Evolutionary conservation across 2,329 filamentous ascomycete species (phyloP), one percentile per base, ranked within the genome.

Genomic region (Verruconis gallopava): DNA sequence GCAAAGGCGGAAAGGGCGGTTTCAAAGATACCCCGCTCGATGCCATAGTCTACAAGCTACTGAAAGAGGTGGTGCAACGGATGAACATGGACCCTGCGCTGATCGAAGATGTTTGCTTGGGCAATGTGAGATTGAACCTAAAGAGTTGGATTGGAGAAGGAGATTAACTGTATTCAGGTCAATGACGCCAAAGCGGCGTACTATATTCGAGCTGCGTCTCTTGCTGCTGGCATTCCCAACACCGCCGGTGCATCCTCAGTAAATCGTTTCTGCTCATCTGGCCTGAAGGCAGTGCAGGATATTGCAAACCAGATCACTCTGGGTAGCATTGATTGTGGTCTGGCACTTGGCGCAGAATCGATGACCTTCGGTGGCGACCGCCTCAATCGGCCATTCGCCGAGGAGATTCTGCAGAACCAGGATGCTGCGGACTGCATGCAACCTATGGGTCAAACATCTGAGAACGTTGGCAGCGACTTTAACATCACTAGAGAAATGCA

Each of bases 221-320:
- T 96, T 48, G 84, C 85, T 37, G 91, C 91, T 44, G 91, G 91
- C 52, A 93, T 91, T 69, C 88, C 91, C 51, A 88, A 91, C 68
- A 95, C 89, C 4, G 73, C 84, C 38, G 75, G 77, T 49, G 85
- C 82, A 49, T 88, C 75, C 34, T 79, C 81, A 34, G 72, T 93
- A 45, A 96, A 96, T 72, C 81, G 91, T 47, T 96, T 98, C 78
- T 98, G 91, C 73, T 93, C 85, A 28, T 95, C 88, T 0, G 91
- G 91, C 25, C 79, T 98, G 50, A 93, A 95, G 66, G 88, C 91
- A 44, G 84, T 88, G 4, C 88, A 93, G 63, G 86, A 95, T 57
- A 93, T 98, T 51, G 88, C 91, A 39, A 81, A 91, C 65, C 75
- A 86, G 59, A 95, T 98, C 61, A 61, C 71, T 45, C 66, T 69